Conservation (phyloP, 2,329 filamentous ascomycete species). For the Pseudogymnoascus sp. region DNA sequence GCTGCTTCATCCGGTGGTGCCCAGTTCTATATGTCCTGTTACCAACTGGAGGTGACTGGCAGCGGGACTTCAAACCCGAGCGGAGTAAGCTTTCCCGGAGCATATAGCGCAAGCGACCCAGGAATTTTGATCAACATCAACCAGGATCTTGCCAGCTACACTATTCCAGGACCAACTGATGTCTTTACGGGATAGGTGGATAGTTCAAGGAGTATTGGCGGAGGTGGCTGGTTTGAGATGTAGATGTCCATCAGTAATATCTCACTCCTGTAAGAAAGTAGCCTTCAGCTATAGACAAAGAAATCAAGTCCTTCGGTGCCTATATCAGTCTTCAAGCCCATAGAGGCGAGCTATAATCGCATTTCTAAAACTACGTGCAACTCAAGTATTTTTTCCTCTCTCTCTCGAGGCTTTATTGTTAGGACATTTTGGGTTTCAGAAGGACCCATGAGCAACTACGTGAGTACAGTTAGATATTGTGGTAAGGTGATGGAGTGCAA, state of each 20-base stretch:
- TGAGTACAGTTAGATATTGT: no score
- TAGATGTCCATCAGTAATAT: not conserved
- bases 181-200: constrained; percentile 21
- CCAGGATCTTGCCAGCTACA: constrained; percentile 29
- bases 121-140: constrained; percentile 42
- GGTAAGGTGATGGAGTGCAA: no score
- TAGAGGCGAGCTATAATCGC: not conserved
- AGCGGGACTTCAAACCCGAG: constrained; percentile 34
- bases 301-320: not conserved
- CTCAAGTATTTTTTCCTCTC: no score
- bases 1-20: constrained; percentile 32
- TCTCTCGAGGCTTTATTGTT: no score
- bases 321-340: not conserved
- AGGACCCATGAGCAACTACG: no score
- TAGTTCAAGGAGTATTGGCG: not conserved
- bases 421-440: no score
- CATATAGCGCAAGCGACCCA: constrained; percentile 38
- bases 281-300: not conserved
- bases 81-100: constrained; percentile 38
- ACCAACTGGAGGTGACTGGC: constrained; percentile 39
- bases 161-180: constrained; percentile 31
- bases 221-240: not conserved
- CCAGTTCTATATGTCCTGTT: constrained; percentile 32
- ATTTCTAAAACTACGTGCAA: not conserved
- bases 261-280: not conserved